Conservation (phyloP, 2,329 filamentous ascomycete genomes). For the Epichloe glyceriae region DNA sequence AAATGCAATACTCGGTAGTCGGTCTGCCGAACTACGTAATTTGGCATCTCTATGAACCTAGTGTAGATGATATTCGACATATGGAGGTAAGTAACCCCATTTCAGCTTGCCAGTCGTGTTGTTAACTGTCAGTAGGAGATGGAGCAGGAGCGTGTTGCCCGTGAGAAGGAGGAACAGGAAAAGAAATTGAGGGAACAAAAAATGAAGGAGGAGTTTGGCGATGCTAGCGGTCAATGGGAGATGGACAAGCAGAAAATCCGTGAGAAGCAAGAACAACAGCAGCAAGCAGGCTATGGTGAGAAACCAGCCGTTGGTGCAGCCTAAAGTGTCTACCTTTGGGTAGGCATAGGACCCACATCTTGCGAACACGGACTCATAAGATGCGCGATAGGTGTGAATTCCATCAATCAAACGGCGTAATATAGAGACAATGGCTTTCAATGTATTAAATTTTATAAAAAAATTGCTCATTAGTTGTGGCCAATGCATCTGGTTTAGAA, state of each 20-base stretch:
- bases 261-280: constrained; percentile 22
- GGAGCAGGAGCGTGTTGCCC: constrained; percentile 71
- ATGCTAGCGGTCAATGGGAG: constrained; percentile 71
- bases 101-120: not conserved
- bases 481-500: too few relatives aligned
- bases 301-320: not conserved
- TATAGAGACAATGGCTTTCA: too few relatives aligned
- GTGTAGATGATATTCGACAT: constrained; percentile 88
- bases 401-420: too few relatives aligned
- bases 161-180: constrained; percentile 55
- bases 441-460: too few relatives aligned
- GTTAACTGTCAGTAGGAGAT: constrained; percentile 52
- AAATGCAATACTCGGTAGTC: constrained; percentile 91
- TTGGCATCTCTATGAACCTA: constrained; percentile 99
- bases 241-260: constrained; percentile 75
- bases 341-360: too few relatives aligned
- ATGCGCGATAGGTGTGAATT: too few relatives aligned
- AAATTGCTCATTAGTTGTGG: too few relatives aligned
- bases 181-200: constrained; percentile 62
- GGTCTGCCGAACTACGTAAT: constrained; percentile 96
- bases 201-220: constrained; percentile 68
- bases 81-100: constrained; percentile 56
- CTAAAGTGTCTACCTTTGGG: too few relatives aligned
- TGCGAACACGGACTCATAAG: too few relatives aligned
- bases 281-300: not conserved